These are phyloP conservation scores for Sporothrix curviconia DNA, from an alignment of 2,329 filamentous ascomycete genomes.

Conservation along the genomic window DNA sequence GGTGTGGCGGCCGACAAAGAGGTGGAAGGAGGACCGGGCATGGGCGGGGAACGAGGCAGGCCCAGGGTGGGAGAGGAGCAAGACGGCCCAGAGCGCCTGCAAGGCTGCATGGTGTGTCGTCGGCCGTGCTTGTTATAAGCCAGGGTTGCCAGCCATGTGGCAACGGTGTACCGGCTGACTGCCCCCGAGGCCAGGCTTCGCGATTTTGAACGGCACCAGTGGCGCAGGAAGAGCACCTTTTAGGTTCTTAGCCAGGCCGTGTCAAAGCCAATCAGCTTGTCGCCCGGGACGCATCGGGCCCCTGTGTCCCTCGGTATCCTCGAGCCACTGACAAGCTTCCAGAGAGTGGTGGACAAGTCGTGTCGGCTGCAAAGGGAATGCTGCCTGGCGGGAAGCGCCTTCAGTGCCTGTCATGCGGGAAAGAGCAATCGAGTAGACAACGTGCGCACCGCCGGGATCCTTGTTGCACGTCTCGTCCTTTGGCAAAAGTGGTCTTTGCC, in stretches of 20 bases:
- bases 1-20: not conserved
- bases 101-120: slow-evolving; percentile 5
- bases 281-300: not conserved
- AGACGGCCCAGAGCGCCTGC: not conserved
- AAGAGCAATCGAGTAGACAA: too few species aligned
- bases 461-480: not conserved
- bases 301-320: not conserved
- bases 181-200: not conserved
- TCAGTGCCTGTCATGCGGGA: too few species aligned
- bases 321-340: not conserved
- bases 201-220: not conserved
- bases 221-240: not conserved
- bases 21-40: not conserved
- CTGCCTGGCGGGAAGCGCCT: not conserved
- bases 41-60: not conserved
- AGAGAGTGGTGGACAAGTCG: not conserved
- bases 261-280: not conserved
- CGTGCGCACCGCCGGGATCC: too few species aligned
- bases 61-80: not conserved
- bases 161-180: not conserved
- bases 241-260: not conserved
- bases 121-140: not conserved
- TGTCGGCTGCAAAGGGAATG: not conserved
- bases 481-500: not conserved
- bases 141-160: not conserved